Evolutionary conservation across 2,329 filamentous ascomycete species (phyloP).

Genomic region (Scopulariopsis brevicaulis): DNA sequence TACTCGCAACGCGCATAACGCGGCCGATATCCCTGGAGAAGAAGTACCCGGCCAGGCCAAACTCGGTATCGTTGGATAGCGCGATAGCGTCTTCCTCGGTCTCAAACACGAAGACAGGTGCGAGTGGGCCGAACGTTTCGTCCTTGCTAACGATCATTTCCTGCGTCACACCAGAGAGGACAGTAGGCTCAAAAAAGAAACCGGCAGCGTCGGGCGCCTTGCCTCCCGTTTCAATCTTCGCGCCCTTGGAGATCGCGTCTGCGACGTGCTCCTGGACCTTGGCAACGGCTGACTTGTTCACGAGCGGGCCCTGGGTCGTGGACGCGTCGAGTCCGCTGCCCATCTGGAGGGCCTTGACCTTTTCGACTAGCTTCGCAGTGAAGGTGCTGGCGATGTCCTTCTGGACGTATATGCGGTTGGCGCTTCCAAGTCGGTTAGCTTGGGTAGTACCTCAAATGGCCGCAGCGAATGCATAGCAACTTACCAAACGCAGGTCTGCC

Average conservation of each 20-base stretch:
- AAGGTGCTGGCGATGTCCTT: conserved; percentile 69
- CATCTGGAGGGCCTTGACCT: conserved; percentile 64
- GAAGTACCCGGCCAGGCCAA: conserved; percentile 91
- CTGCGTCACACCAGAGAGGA: conserved; percentile 74
- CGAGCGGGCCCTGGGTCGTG: conserved; percentile 70
- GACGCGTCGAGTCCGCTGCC: conserved; percentile 61
- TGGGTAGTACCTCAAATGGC: too few relatives aligned
- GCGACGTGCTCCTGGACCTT: conserved; percentile 74
- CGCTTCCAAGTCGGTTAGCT: conserved; percentile 16
- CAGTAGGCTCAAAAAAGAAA: conserved; percentile 86
- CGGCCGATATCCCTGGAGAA: conserved; percentile 58
- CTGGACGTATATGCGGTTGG: conserved; percentile 76
- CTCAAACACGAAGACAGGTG: conserved; percentile 78
- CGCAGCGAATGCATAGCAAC: too few relatives aligned
- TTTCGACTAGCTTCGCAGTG: conserved; percentile 53
- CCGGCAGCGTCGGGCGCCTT: conserved; percentile 62
- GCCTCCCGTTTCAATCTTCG: conserved; percentile 63
- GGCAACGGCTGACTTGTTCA: conserved; percentile 69
- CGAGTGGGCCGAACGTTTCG: conserved; percentile 93
- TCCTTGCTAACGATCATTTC: conserved; percentile 78
- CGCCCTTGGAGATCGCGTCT: conserved; percentile 71
- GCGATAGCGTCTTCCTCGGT: conserved; percentile 81
- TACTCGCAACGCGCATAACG: conserved; percentile 51
- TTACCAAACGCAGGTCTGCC: conserved; percentile 82
- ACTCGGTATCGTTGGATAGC: conserved; percentile 70